phyloP scores from a whole-genome alignment of 2,329 filamentous ascomycete genomes.

The Davidsoniella virescens region DNA sequence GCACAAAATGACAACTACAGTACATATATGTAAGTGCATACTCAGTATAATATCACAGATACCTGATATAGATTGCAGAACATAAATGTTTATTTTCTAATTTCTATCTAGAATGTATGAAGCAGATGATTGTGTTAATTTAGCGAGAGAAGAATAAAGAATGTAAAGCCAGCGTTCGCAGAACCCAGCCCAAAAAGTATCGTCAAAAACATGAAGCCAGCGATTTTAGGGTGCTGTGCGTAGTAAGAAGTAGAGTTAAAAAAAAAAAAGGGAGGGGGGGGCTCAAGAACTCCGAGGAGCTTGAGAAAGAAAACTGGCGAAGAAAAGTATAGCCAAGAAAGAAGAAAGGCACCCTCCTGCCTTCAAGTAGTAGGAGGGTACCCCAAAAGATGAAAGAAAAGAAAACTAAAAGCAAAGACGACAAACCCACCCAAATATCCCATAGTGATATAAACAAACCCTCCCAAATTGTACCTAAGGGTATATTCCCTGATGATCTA shows the following conservation, averaged over 20 bases:
- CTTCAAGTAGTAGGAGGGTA: not conserved
- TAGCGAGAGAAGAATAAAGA: not conserved
- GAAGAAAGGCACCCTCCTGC: too few species aligned
- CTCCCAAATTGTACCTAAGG: conserved; percentile 2
- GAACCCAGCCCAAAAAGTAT: conserved; percentile 3
- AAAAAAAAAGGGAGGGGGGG: not conserved
- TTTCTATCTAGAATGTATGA: not conserved
- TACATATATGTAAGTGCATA: too few species aligned
- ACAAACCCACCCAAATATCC: not conserved
- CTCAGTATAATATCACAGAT: too few species aligned
- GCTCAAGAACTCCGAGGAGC: not conserved
- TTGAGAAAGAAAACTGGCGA: not conserved
- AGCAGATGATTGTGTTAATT: too few species aligned
- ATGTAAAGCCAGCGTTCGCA: not conserved
- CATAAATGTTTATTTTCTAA: too few species aligned
- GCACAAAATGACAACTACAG: too few species aligned
- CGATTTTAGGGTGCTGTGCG: not conserved
- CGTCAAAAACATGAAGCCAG: not conserved
- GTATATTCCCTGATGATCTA: too few species aligned
- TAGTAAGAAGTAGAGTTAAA: not conserved
- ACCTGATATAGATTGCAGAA: too few species aligned
- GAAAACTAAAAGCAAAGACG: conserved; percentile 5
- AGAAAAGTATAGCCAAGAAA: conserved; percentile 2
- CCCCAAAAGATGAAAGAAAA: not conserved
- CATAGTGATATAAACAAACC: not conserved